Percentiles rank a stretch among this genome's conserved stretches.
Conservation (phyloP, 1,284 basidiomycete species). For the Coniferiporia weirii region DNA sequence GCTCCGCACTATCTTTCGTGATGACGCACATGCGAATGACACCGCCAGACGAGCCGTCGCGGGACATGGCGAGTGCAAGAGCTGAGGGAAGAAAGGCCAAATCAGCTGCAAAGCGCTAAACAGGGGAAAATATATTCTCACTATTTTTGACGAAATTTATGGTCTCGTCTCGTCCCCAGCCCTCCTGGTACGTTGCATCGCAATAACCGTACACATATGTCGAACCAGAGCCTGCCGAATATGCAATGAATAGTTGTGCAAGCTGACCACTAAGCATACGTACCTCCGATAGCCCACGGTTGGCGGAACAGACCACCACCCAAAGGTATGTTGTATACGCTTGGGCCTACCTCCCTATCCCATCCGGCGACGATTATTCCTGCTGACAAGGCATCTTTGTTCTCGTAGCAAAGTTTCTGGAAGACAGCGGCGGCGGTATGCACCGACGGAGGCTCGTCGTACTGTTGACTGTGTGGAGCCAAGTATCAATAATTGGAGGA, state of each 20-base stretch:
- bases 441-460: slow-evolving; percentile 70
- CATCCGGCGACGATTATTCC: slow-evolving; percentile 99
- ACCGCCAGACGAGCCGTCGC: slow-evolving; percentile 97
- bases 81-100: slow-evolving; percentile 44
- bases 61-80: slow-evolving; percentile 91
- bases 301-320: slow-evolving; percentile 92
- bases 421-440: slow-evolving; percentile 81
- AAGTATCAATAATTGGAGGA: not conserved
- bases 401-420: slow-evolving; percentile 89
- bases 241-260: slow-evolving; percentile 10
- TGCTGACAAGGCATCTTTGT: slow-evolving; percentile 86
- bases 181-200: slow-evolving; percentile 94
- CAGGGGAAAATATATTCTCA: slow-evolving; percentile 35
- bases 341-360: slow-evolving; percentile 91
- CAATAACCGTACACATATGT: slow-evolving; percentile 99
- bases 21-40: slow-evolving; percentile 98
- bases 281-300: slow-evolving; percentile 95
- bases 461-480: slow-evolving; percentile 50
- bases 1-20: slow-evolving; percentile 86
- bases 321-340: slow-evolving; percentile 94
- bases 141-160: slow-evolving; percentile 95
- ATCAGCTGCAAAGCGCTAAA: not conserved
- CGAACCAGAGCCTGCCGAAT: slow-evolving; percentile 79
- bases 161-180: slow-evolving; percentile 90
- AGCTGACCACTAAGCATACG: slow-evolving; percentile 23